Evolutionary conservation across 148 eudicot species (phyloP).

Genomic region (Mesembryanthemum crystallinum): DNA sequence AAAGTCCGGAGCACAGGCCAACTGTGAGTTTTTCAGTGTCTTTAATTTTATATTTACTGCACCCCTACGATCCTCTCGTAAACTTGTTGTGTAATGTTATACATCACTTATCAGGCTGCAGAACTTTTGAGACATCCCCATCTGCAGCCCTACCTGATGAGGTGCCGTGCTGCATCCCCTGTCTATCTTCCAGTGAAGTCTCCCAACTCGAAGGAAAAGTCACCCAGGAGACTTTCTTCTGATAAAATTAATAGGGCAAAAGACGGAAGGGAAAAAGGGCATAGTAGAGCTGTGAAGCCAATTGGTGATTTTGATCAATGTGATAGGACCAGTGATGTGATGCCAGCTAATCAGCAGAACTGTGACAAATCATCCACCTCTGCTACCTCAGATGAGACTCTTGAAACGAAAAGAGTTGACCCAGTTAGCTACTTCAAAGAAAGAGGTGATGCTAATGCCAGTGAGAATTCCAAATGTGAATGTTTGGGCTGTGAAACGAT

Average conservation of each 20-base stretch:
- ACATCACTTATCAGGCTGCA: constrained; percentile 56
- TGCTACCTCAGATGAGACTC: constrained; percentile 44
- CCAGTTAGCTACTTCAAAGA: constrained; percentile 63
- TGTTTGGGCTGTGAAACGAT: constrained; percentile 42
- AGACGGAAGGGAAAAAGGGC: constrained; percentile 38
- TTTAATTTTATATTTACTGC: not conserved
- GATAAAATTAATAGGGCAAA: constrained; percentile 40
- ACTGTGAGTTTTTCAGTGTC: constrained; percentile 59
- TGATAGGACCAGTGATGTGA: constrained; percentile 24
- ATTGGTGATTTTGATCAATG: constrained; percentile 32
- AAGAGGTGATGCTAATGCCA: constrained; percentile 35
- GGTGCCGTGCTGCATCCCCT: constrained; percentile 67
- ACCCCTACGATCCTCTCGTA: constrained; percentile 16
- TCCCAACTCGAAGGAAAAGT: constrained; percentile 61
- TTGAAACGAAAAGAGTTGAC: constrained; percentile 84
- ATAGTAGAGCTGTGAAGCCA: constrained; percentile 29
- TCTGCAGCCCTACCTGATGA: constrained; percentile 71
- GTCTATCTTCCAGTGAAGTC: constrained; percentile 84
- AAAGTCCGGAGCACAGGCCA: constrained; percentile 91
- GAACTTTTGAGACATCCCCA: constrained; percentile 81
- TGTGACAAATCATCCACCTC: constrained; percentile 39
- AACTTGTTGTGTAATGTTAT: constrained; percentile 2
- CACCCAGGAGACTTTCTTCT: constrained; percentile 48
- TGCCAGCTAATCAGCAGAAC: constrained; percentile 29
- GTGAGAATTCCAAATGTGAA: constrained; percentile 57